These are phyloP conservation scores for Stachybotrys chlorohalonatus DNA, from an alignment of 2,329 filamentous ascomycete genomes.

Conservation along the genomic window DNA sequence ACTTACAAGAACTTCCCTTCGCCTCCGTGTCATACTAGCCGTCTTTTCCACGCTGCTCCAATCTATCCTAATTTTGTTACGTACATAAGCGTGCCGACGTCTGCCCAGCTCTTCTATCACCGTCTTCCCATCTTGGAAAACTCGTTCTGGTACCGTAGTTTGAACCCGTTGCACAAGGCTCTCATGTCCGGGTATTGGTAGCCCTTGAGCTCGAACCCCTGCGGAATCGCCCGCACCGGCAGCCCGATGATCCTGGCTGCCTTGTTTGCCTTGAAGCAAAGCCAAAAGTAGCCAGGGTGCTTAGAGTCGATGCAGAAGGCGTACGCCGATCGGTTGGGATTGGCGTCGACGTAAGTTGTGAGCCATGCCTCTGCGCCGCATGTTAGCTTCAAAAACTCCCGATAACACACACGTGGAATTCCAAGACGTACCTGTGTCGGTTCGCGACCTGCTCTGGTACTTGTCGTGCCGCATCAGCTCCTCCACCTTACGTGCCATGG, in stretches of 20 bases:
- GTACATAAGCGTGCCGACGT: not conserved
- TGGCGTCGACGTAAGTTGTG: slow-evolving; percentile 90
- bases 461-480: slow-evolving; percentile 94
- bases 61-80: not conserved
- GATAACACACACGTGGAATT: not conserved
- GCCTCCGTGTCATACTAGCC: not conserved
- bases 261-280: slow-evolving; percentile 91
- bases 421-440: slow-evolving; percentile 66
- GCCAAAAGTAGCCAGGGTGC: slow-evolving; percentile 87
- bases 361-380: slow-evolving; percentile 73
- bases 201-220: slow-evolving; percentile 85
- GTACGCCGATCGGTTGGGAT: slow-evolving; percentile 87
- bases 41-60: not conserved
- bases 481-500: slow-evolving; percentile 95
- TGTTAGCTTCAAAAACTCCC: slow-evolving; percentile 9
- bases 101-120: slow-evolving; percentile 8
- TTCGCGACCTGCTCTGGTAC: slow-evolving; percentile 72
- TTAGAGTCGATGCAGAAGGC: slow-evolving; percentile 91
- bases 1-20: not conserved
- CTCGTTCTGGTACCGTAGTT: slow-evolving; percentile 63
- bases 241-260: slow-evolving; percentile 65
- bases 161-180: slow-evolving; percentile 94
- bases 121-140: slow-evolving; percentile 49
- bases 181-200: slow-evolving; percentile 91
- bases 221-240: slow-evolving; percentile 84